These are phyloP conservation scores for Calocera cornea DNA, from an alignment of 768 basidiomycete genomes.

Conservation along the genomic window DNA sequence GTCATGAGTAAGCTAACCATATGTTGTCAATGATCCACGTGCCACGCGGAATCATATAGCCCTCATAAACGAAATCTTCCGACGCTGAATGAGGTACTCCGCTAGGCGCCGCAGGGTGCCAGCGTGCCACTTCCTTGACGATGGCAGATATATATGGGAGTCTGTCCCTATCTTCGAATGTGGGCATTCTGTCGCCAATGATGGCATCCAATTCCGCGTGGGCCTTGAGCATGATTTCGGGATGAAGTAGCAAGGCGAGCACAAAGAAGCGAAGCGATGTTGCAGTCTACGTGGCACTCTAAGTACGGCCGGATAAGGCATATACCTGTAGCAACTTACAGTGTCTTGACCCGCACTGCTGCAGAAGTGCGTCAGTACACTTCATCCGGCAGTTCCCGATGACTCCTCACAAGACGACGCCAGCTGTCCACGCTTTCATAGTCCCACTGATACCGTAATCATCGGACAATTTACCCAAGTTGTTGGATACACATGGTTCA, in stretches of 20 bases:
- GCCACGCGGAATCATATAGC: background rate
- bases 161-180: conserved; percentile 16
- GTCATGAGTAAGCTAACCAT: background rate
- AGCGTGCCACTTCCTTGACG: conserved; percentile 22
- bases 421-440: background rate
- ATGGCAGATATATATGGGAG: conserved; percentile 26
- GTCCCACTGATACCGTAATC: background rate
- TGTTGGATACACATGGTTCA: background rate
- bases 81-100: conserved; percentile 35
- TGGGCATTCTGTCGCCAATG: background rate
- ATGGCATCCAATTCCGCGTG: conserved; percentile 6
- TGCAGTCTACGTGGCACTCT: too few relatives aligned
- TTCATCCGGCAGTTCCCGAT: too few relatives aligned
- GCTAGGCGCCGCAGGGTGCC: conserved; percentile 20
- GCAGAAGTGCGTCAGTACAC: background rate
- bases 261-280: background rate
- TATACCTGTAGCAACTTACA: background rate
- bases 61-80: conserved; percentile 16
- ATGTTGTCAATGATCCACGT: background rate
- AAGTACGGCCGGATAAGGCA: background rate
- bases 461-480: background rate
- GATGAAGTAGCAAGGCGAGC: background rate
- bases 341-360: background rate
- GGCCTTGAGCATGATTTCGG: conserved; percentile 6
- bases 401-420: background rate